phyloP scores from a whole-genome alignment of 495 filamentous ascomycete genomes.

The Xeromyces bisporus region DNA sequence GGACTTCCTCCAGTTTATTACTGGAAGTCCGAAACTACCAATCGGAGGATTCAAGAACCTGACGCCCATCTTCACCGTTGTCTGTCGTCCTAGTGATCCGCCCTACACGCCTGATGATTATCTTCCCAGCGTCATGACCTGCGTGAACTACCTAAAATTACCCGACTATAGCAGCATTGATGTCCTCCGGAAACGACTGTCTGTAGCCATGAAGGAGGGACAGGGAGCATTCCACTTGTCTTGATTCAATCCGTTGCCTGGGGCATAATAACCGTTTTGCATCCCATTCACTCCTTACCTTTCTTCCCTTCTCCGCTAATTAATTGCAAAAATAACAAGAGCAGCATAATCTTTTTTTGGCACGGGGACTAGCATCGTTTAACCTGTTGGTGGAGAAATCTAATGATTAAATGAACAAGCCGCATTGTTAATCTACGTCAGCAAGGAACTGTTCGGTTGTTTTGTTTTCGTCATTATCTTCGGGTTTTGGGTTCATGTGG shows the following conservation, averaged over 20 bases:
- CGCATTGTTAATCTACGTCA: background rate
- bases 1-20: slow-evolving; percentile 96
- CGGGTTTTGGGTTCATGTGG: background rate
- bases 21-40: slow-evolving; percentile 93
- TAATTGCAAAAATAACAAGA: background rate
- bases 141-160: slow-evolving; percentile 97
- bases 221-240: slow-evolving; percentile 98
- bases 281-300: background rate
- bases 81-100: slow-evolving; percentile 92
- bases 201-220: slow-evolving; percentile 85
- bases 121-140: slow-evolving; percentile 97
- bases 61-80: slow-evolving; percentile 95
- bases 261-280: background rate
- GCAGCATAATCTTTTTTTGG: background rate
- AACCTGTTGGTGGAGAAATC: background rate
- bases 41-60: slow-evolving; percentile 97
- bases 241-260: slow-evolving; percentile 18
- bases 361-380: background rate
- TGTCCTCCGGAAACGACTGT: slow-evolving; percentile 56
- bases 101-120: slow-evolving; percentile 94
- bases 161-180: slow-evolving; percentile 82
- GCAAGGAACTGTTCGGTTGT: background rate
- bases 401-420: background rate
- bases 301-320: background rate
- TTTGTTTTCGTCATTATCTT: background rate